Base-by-base conservation (phyloP, 768 basidiomycete genomes). In the Mrakia blollopis region DNA sequence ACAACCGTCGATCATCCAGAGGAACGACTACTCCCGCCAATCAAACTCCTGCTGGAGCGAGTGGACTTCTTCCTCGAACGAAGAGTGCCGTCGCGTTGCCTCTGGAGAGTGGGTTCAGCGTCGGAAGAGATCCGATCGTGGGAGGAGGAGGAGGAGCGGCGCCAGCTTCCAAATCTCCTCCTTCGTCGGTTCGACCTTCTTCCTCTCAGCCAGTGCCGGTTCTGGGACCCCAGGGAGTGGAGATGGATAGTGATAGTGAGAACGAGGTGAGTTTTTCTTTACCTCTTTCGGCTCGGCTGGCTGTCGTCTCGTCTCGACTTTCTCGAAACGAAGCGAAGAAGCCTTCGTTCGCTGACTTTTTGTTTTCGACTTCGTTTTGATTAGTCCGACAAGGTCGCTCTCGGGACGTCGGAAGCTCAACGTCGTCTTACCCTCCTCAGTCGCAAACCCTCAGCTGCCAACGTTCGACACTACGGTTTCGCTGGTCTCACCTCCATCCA, bases 371-470 rank as follows among this genome's bases (percentile, higher is more conserved):
- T 6, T 37, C 35, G 13, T 62, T 30, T 57, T 37, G 35, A 30
- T 18, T 73, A 71, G 52, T 68, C 68, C 16, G 75, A 76, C 47
- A 73, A 73, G 61, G 25, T 77, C 32, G 52, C 47, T 7, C 44
- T 77, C 32, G 70, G 76, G n/a, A 67, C 76, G 7, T 77, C 76
- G 23, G 76, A 77, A n/a, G 76, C 76, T 47, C 76, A 77, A 39
- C 70, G 76, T 37, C 76, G 76, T 21, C 72, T 77, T 5, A 60
- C 76, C 2, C 23, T 57, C 5, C 71, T 77, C n/a, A 16, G 71
- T 18, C 28, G 61, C n/a, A 72, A 77, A 60, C 63, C 57, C 37
- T 54, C 44, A 60, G 14, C 44, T 23, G 23, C 73, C 39, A 18
- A 30, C 75, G 23, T 54, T 21, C 70, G 63, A 4, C 44, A 63